Evolutionary conservation across 129 eudicot species (phyloP).

Genomic region (Tagetes patula): DNA sequence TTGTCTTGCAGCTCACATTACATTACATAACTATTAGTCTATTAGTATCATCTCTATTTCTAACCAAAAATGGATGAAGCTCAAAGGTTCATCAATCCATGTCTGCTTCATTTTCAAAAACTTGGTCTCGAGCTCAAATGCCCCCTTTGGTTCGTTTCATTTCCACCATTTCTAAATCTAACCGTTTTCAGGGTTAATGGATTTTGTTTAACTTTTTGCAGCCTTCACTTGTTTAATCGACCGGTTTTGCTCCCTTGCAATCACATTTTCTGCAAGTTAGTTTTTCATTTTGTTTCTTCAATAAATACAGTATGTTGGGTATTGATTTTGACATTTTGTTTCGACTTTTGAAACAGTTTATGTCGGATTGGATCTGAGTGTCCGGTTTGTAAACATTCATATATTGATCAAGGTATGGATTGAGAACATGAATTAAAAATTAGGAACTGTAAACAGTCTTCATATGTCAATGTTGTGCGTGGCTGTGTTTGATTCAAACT

Average conservation of each 20-base stretch:
- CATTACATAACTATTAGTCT: no score
- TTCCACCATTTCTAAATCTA: not conserved
- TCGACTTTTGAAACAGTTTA: conserved; percentile 24
- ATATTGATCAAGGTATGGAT: conserved; percentile 50
- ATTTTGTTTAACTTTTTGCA: conserved; percentile 19
- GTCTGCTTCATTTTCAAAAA: conserved; percentile 76
- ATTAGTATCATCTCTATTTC: not conserved
- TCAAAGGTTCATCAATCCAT: conserved; percentile 56
- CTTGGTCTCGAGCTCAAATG: conserved; percentile 84
- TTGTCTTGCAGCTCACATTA: no score
- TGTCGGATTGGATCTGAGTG: conserved; percentile 54
- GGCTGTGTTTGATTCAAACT: not conserved
- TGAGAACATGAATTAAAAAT: no score
- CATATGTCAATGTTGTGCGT: no score
- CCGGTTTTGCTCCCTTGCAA: conserved; percentile 79
- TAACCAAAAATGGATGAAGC: conserved; percentile 14
- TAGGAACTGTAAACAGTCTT: no score
- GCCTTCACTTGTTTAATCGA: conserved; percentile 55
- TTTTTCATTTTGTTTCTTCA: not conserved
- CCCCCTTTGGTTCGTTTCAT: conserved; percentile 57
- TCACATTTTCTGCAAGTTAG: conserved; percentile 83
- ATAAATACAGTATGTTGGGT: no score
- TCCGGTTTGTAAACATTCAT: conserved; percentile 55
- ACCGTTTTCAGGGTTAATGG: no score
- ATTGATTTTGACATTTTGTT: not conserved